Evolutionary conservation across 1,284 basidiomycete species (phyloP), one percentile per base, ranked within the genome.

Genomic region (Athelia sp.): DNA sequence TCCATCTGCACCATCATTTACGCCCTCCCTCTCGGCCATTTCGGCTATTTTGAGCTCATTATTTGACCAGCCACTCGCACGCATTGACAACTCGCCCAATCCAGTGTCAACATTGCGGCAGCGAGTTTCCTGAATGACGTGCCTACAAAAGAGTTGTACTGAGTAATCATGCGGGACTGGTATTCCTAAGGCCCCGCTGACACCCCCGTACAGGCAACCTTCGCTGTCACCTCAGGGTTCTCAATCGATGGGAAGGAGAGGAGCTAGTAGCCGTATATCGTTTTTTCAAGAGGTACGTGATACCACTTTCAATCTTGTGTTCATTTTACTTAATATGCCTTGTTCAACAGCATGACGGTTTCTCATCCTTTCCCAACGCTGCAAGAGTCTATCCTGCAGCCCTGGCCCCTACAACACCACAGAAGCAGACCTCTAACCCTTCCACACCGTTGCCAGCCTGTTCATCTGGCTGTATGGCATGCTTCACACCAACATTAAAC

Each of bases 391-490:
- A 76, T 98, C 11, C 74, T 95, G 1, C 83, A 84, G 0, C 73
- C 97, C 21, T 98, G 96, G 81, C 92, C 18, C 74, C 76, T 3
- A 66, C 79, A 3, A 78, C 84, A 0, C 36, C 6, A n/a, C 92
- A 93, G 64, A 75, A 82, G 40, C 81, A 83, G 15, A 84, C 84
- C 38, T 74, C 84, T 45, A 73, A 79, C 10, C 85, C 93, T 0
- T 93, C 96, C 56, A 86, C 92, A 76, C 75, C 0, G 81, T 83
- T 0, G 71, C 86, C 3, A 93, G 96, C 43, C 79, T 97, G 1
- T 98, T 98, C 55, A 82, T 98, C 13, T 81, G 93, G 32, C 71
- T 98, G 1, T 95, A 98, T 56, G 95, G 95, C 22, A 92, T 97
- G 88, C 76, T 99, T 1, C 96, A 98, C 69, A 98, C 95, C 10